Evolutionary conservation across 208 protist genomes (phyloP), one percentile per base, ranked within the genome.

Genomic region (Acanthamoeba sp.): DNA sequence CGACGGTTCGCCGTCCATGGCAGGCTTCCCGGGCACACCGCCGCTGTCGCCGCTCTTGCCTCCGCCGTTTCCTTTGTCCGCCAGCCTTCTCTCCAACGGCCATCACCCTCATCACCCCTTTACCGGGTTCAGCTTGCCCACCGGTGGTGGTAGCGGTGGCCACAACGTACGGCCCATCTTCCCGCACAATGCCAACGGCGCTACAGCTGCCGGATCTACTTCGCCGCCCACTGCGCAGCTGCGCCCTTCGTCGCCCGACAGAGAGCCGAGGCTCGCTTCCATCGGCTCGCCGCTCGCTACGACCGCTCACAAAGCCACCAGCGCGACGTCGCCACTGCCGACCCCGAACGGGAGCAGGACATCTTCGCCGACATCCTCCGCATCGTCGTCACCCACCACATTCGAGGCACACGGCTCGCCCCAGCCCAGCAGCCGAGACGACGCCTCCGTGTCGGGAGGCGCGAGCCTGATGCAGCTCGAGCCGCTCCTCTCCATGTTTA

Each of bases 401-500:
- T n/a, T n/a, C 45, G 45, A 50, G 45, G 12, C 45, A 12, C 45
- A 50, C 12, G 45, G 45, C 55, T 62, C 55, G 55, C 55, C 62
- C n/a, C n/a, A 69, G 62, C 9, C 62, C n/a, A 69, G 48, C 48
- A 6, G n/a, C 27, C 6, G 38, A 6, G 69, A 38, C 36, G 36
- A 78, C 4, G 20, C 69, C 38, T 9, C 69, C 6, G 14, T 7
- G 3, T 57, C 78, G 1, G 42, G 29, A 27, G 78, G 78, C 3
- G 40, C 78, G 2, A 87, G 48, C n/a, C 78, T 87, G n/a, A 87
- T 87, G 78, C 78, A 87, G 27, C 45, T 87, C 20, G 78, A 87
- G 29, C 78, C 78, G 78, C 78, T 87, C 29, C 78, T 87, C 0
- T 87, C 78, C 29, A 87, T 59, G 78, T 87, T 87, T 29, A 87